Percentiles rank a stretch among this genome's conserved stretches.
phyloP scores from a whole-genome alignment of 305 asterid species.

The Caryopteris hybrid region DNA sequence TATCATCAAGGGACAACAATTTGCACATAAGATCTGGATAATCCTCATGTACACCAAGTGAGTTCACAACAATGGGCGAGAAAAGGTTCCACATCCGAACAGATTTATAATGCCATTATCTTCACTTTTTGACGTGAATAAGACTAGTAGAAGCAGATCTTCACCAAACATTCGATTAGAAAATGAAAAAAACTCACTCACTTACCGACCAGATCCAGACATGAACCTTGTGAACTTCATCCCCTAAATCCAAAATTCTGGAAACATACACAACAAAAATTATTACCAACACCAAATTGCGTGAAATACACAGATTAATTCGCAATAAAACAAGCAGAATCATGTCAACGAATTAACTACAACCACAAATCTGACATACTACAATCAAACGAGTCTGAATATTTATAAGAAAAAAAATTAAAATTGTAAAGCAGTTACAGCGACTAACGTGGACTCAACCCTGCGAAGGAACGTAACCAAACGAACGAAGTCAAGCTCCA shows the following conservation, averaged over 20 bases:
- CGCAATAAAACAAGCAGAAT: neutral
- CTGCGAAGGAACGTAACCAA: conserved; percentile 27
- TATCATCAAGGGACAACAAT: neutral
- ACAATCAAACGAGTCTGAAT: neutral
- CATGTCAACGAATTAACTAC: neutral
- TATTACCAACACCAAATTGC: neutral
- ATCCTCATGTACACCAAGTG: neutral
- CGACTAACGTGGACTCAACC: conserved; percentile 46
- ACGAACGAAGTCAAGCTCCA: conserved; percentile 34
- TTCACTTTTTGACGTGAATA: neutral
- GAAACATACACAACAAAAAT: conserved; percentile 12
- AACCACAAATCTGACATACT: neutral
- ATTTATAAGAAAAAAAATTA: neutral
- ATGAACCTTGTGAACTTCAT: conserved; percentile 41
- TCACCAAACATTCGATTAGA: neutral
- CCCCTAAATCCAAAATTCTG: conserved; percentile 60
- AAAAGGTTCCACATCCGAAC: neutral
- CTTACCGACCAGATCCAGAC: conserved; percentile 47
- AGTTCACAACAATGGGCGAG: neutral
- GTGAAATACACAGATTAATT: neutral
- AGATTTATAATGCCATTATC: neutral
- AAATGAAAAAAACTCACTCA: neutral
- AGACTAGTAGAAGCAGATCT: neutral
- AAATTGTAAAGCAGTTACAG: neutral
- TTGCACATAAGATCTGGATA: neutral